Base-by-base conservation (phyloP, 1,284 basidiomycete species). In the Moesziomyces aphidis region DNA sequence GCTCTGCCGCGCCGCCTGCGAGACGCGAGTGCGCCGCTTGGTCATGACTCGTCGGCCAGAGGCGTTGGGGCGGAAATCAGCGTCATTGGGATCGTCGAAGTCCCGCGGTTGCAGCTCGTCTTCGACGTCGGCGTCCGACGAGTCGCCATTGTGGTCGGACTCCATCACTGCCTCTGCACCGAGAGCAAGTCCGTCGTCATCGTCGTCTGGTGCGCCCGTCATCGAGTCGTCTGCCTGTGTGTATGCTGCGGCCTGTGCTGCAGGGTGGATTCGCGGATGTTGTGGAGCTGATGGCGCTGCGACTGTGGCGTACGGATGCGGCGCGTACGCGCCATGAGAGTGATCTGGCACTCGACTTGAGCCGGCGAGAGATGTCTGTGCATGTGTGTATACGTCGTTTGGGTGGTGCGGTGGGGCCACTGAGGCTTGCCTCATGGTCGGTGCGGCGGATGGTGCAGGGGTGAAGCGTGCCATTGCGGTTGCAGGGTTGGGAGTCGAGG, bases 91-190 rank as follows among this genome's bases (percentile, higher is more conserved):
- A 9, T 61, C 52, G 4, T 36, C 4, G 6, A 23, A 11, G 28
- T 42, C 6, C 1, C 9, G 10, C 31, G 31, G 31, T 4, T 34
- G 31, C 31, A 34, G 31, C 31, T 57, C 61, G 26, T 49, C 61
- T 50, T 64, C 67, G 28, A 46, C 26, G 15, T 69, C 67, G 9
- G 52, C 60, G 43, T 69, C 50, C 8, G 52, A 53, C 19, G 51
- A 53, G n/a, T 36, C 51, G 21, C 34, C 52, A 43, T 56, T 54
- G 34, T 64, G 57, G 13, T 61, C 67, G 1, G 57, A 50, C 28
- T 64, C 61, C 61, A 64, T 64, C 9, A 61, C 50, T 2, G 67
- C 67, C 39, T 70, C 67, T 13, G 67, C 67, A 11, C 67, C 67
- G 0, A 70, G 51, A 0, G 61, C 48, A 5, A 70, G 57, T 13